A percentile compares a stretch with the other conserved stretches of the same genome.
These are phyloP conservation scores for Ustilago shanxiensis DNA, from an alignment of 1,284 basidiomycete species.

Conservation along the genomic window DNA sequence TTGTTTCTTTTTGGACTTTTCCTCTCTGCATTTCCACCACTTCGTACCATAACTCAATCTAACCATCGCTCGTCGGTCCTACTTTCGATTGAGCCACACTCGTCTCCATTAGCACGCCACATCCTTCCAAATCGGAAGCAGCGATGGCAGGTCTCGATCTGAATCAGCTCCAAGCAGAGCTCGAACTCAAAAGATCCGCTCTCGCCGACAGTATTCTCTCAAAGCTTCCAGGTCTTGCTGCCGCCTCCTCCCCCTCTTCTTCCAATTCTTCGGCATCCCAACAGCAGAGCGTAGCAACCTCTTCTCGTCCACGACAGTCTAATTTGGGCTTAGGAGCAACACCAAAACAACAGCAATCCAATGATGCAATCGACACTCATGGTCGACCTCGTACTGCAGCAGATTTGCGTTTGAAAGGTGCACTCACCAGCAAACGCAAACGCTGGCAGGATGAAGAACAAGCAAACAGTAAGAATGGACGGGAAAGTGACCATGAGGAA, in stretches of 20 bases:
- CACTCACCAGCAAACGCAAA: slow-evolving; percentile 52
- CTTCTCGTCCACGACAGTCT: slow-evolving; percentile 43
- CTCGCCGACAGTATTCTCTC: slow-evolving; percentile 62
- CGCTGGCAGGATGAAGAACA: slow-evolving; percentile 25
- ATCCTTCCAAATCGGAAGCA: no score
- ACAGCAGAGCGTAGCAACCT: background rate
- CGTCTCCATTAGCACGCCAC: background rate
- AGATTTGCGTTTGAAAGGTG: slow-evolving; percentile 53
- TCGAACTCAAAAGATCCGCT: slow-evolving; percentile 59
- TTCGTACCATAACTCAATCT: no score
- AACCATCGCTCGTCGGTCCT: background rate
- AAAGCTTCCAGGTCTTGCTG: slow-evolving; percentile 39
- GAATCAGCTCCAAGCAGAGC: slow-evolving; percentile 60
- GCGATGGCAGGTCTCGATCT: slow-evolving; percentile 52
- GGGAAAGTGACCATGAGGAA: slow-evolving; percentile 32
- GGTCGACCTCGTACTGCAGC: slow-evolving; percentile 32
- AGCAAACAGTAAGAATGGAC: background rate
- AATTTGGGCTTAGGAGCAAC: slow-evolving; percentile 61
- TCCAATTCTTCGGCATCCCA: slow-evolving; percentile 15
- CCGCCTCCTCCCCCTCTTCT: background rate
- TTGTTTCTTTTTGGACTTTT: no score
- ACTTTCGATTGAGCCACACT: background rate
- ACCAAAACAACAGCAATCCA: slow-evolving; percentile 18
- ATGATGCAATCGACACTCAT: background rate
- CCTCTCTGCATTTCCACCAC: background rate